These are phyloP conservation scores for Helicocarpus griseus DNA, from an alignment of 2,329 filamentous ascomycete species.

Conservation along the genomic window DNA sequence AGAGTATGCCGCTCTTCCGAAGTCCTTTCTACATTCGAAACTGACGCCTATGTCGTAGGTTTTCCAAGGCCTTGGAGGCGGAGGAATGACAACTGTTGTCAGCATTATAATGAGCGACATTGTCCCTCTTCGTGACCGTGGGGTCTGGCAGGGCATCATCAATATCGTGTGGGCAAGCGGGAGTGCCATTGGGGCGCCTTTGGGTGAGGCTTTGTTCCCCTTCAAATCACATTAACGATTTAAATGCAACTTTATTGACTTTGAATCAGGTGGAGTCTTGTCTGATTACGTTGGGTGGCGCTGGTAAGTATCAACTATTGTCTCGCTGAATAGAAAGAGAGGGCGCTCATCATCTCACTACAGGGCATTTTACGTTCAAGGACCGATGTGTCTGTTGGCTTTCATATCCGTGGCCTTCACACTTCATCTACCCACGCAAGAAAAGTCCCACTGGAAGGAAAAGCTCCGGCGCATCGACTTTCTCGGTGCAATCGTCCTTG, in stretches of 20 bases:
- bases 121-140: constrained; percentile 58
- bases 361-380: constrained; percentile 62
- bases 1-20: constrained; percentile 31
- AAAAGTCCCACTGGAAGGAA: constrained; percentile 52
- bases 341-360: constrained; percentile 5
- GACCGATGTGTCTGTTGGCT: constrained; percentile 57
- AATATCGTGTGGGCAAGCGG: constrained; percentile 64
- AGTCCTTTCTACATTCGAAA: neutral
- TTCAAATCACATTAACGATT: neutral
- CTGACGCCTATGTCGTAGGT: constrained; percentile 24
- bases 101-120: constrained; percentile 63
- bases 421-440: constrained; percentile 51
- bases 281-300: constrained; percentile 66
- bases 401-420: constrained; percentile 54
- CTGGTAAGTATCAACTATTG: constrained; percentile 40
- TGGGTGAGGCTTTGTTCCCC: constrained; percentile 36
- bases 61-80: constrained; percentile 57
- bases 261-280: constrained; percentile 46
- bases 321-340: constrained; percentile 8
- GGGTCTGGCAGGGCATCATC: constrained; percentile 63
- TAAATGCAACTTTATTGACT: constrained; percentile 10
- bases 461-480: constrained; percentile 65
- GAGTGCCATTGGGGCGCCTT: constrained; percentile 57
- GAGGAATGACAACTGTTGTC: constrained; percentile 61
- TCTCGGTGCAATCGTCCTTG: constrained; percentile 56